phyloP scores from a whole-genome alignment of 2,329 filamentous ascomycete species.

The Pestalotiopsis sp. region DNA sequence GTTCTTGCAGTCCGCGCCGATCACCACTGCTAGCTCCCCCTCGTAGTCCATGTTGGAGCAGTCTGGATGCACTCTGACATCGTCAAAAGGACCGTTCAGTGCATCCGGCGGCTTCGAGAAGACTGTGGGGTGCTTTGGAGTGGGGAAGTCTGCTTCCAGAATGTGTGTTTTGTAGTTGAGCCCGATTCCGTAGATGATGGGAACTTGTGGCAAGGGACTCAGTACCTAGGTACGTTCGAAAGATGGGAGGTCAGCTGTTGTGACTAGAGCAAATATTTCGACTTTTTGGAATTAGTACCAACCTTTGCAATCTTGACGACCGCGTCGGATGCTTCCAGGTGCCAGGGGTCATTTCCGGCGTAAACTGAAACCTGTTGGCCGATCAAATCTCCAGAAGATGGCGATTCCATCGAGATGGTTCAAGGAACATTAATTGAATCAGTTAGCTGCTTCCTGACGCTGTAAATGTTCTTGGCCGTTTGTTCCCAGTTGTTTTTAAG shows the following conservation, averaged over 20 bases:
- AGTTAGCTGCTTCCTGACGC: not conserved
- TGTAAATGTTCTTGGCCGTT: not conserved
- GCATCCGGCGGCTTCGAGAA: not conserved
- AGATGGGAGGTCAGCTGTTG: not conserved
- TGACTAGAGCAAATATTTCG: not conserved
- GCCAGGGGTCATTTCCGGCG: not conserved
- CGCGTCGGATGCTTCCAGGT: not conserved
- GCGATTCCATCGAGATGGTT: not conserved
- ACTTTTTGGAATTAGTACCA: not conserved
- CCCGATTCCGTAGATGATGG: not conserved
- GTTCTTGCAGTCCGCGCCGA: constrained; percentile 35
- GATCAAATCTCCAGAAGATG: not conserved
- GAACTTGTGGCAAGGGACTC: not conserved
- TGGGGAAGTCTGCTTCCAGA: not conserved
- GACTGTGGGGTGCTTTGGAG: not conserved
- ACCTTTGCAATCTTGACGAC: not conserved
- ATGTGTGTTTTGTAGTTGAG: not conserved
- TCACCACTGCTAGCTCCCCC: not conserved
- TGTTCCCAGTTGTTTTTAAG: not conserved
- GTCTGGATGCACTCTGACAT: not conserved
- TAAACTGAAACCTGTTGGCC: not conserved
- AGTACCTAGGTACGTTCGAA: not conserved
- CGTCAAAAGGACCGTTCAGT: not conserved
- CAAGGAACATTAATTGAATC: not conserved
- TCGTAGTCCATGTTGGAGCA: not conserved